These are phyloP conservation scores for Henningerozyma blattae DNA, from an alignment of 805 yeast species.

Conservation along the genomic window DNA sequence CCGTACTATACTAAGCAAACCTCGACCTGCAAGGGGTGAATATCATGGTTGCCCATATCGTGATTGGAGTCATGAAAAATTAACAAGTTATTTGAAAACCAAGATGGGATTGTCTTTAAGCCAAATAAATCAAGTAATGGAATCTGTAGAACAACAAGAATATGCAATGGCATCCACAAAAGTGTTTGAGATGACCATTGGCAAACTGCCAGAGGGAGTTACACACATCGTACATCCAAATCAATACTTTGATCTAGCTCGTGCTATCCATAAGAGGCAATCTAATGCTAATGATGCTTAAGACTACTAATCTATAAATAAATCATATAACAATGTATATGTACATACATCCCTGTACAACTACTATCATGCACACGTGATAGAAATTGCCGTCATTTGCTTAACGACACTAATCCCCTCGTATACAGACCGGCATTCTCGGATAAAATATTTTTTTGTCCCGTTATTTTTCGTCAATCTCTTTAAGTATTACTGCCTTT, in stretches of 20 bases:
- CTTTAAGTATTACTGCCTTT: no score
- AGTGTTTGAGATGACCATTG: constrained; percentile 58
- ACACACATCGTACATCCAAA: neutral
- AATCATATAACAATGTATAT: no score
- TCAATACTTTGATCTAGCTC: neutral
- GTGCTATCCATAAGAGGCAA: neutral
- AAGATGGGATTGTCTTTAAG: constrained; percentile 28
- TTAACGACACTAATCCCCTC: no score
- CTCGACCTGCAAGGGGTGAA: constrained; percentile 56
- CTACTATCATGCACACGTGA: no score
- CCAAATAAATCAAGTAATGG: constrained; percentile 45
- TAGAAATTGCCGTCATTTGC: no score
- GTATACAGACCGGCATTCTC: no score
- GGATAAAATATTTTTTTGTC: no score
- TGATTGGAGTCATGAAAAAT: constrained; percentile 53
- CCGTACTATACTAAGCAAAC: constrained; percentile 58
- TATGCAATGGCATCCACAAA: constrained; percentile 82
- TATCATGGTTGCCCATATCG: constrained; percentile 91
- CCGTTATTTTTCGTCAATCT: no score
- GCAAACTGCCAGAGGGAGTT: neutral
- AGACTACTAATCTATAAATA: no score
- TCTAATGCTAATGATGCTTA: no score
- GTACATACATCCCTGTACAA: no score
- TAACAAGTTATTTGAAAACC: constrained; percentile 45
- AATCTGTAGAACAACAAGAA: constrained; percentile 54